A percentile compares a stretch with the other conserved stretches of the same genome.
These are phyloP conservation scores for Filobasidium floriforme DNA, from an alignment of 768 basidiomycete species.

Conservation along the genomic window DNA sequence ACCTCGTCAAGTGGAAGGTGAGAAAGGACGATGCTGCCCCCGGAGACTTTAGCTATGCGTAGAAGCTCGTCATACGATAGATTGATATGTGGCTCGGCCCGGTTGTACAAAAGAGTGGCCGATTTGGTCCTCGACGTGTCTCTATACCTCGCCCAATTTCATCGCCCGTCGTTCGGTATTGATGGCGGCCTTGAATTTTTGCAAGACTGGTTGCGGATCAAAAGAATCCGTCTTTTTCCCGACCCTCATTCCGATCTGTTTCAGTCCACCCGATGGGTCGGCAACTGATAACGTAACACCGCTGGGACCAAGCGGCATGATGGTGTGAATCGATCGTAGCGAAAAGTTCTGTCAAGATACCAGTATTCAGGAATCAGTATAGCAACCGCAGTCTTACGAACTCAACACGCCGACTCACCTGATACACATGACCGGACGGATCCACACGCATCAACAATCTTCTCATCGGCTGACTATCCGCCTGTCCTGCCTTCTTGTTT, in stretches of 20 bases:
- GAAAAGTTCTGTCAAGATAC: conserved; percentile 19
- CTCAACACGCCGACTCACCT: conserved; percentile 6
- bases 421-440: conserved; percentile 16
- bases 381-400: neutral
- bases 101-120: neutral
- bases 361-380: neutral
- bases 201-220: conserved; percentile 11
- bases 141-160: conserved; percentile 10
- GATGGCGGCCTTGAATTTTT: conserved; percentile 15
- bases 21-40: conserved; percentile 49
- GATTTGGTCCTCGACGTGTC: neutral
- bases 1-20: conserved; percentile 77
- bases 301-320: conserved; percentile 9
- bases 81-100: neutral
- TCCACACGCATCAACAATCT: conserved; percentile 17
- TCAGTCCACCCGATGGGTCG: conserved; percentile 11
- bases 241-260: conserved; percentile 18
- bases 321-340: conserved; percentile 14
- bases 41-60: conserved; percentile 3
- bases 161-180: conserved; percentile 15
- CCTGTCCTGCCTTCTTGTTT: conserved; percentile 6
- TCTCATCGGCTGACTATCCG: conserved; percentile 15
- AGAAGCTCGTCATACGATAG: neutral
- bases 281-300: conserved; percentile 14
- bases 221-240: conserved; percentile 16